Evolutionary conservation across 2,329 filamentous ascomycete genomes (phyloP).

Genomic region (Arthrobotrys pseudoclavata): DNA sequence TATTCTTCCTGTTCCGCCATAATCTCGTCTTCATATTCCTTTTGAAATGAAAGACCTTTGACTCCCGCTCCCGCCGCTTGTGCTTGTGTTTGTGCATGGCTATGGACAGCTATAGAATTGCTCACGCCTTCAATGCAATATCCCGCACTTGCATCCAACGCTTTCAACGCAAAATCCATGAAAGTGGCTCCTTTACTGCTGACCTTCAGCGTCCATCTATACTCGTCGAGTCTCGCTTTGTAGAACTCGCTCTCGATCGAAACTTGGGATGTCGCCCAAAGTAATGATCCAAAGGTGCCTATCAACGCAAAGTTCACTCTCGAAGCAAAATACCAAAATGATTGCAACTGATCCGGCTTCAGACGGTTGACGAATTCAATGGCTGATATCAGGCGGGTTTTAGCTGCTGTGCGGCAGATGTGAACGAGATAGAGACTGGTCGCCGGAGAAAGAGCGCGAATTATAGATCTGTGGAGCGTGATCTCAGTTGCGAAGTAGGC

Average conservation of each 20-base stretch:
- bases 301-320: constrained; percentile 95
- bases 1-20: constrained; percentile 59
- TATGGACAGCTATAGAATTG: constrained; percentile 9
- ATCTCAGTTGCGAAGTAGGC: constrained; percentile 96
- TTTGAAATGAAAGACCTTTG: constrained; percentile 58
- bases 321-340: constrained; percentile 92
- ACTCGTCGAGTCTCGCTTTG: constrained; percentile 84
- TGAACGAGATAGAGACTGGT: constrained; percentile 79
- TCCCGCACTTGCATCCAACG: constrained; percentile 71
- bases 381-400: constrained; percentile 91
- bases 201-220: constrained; percentile 92
- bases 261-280: constrained; percentile 87
- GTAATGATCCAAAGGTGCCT: constrained; percentile 88
- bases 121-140: constrained; percentile 60
- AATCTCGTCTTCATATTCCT: constrained; percentile 58
- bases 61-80: constrained; percentile 13
- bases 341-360: constrained; percentile 84
- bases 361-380: constrained; percentile 98
- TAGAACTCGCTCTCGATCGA: constrained; percentile 93
- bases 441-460: constrained; percentile 78
- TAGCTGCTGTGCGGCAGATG: constrained; percentile 93
- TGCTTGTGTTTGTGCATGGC: background rate
- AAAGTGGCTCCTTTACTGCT: constrained; percentile 72
- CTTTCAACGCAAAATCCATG: constrained; percentile 78
- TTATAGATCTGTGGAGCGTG: constrained; percentile 89